Evolutionary conservation across 2,329 filamentous ascomycete species (phyloP).

Genomic region (Penicillium sp.): DNA sequence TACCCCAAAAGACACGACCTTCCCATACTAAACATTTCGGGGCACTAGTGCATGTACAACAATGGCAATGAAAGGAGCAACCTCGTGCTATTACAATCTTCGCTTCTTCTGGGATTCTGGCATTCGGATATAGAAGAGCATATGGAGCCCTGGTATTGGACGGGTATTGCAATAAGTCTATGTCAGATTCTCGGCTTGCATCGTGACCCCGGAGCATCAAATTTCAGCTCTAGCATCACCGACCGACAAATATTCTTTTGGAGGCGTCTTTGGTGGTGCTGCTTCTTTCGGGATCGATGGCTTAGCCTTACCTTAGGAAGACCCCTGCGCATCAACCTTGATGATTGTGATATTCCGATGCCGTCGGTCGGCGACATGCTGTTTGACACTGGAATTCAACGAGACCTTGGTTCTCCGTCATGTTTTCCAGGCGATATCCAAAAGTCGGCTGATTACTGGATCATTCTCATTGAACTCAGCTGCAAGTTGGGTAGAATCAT

Average conservation of each 20-base stretch:
- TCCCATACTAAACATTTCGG: neutral
- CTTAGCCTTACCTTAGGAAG: constrained; percentile 45
- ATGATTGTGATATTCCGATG: constrained; percentile 42
- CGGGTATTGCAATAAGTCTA: constrained; percentile 49
- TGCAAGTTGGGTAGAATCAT: constrained; percentile 29
- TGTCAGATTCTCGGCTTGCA: constrained; percentile 51
- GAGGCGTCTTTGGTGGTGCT: constrained; percentile 49
- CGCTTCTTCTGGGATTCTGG: constrained; percentile 50
- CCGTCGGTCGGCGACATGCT: constrained; percentile 33
- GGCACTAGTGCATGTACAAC: constrained; percentile 26
- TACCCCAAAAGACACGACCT: neutral
- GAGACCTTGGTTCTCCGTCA: constrained; percentile 5
- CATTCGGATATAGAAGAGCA: constrained; percentile 48
- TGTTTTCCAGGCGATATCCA: constrained; percentile 29
- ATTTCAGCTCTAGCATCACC: constrained; percentile 20
- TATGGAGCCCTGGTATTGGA: constrained; percentile 52
- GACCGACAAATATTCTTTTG: constrained; percentile 34
- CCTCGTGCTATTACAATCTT: constrained; percentile 48
- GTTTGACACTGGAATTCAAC: constrained; percentile 24
- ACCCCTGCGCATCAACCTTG: constrained; percentile 44
- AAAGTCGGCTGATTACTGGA: constrained; percentile 29
- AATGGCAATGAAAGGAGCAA: constrained; percentile 46
- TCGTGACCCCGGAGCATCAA: constrained; percentile 22
- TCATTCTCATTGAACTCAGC: constrained; percentile 32
- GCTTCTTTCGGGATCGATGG: constrained; percentile 48